Conservation (phyloP, 768 basidiomycete species). For the Tricholoma sp. region DNA sequence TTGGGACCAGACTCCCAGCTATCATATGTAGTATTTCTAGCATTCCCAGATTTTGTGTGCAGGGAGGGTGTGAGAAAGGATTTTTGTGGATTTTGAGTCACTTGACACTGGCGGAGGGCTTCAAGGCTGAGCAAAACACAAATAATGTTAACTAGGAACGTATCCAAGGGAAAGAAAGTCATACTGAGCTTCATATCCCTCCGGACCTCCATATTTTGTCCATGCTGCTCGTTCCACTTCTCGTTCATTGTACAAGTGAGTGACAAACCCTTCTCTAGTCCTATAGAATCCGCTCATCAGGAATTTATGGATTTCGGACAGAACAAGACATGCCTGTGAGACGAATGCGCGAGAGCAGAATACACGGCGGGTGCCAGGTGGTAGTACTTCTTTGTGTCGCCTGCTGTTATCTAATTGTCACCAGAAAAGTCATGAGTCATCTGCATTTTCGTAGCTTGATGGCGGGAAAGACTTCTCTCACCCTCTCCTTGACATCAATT, state of each 20-base stretch:
- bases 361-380: not conserved
- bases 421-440: not conserved
- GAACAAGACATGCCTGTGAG: not conserved
- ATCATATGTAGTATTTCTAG: not conserved
- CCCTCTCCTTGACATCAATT: not conserved
- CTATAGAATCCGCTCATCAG: not conserved
- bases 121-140: not conserved
- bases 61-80: not conserved
- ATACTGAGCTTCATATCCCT: conserved; percentile 7
- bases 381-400: not conserved
- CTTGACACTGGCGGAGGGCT: not conserved
- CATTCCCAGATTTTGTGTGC: not conserved
- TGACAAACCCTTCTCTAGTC: not conserved
- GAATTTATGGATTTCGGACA: not conserved
- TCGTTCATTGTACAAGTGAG: conserved; percentile 11
- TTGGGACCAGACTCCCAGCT: not conserved
- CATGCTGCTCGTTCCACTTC: conserved; percentile 20
- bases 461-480: not conserved
- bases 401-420: not conserved
- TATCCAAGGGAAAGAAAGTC: conserved; percentile 10
- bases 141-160: not conserved
- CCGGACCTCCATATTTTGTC: conserved; percentile 20
- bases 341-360: not conserved
- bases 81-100: not conserved
- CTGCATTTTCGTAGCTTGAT: too few species aligned